Percentiles rank a stretch among this genome's conserved stretches.
phyloP scores from a whole-genome alignment of 495 filamentous ascomycete species.

The Sabuloglossum arenarium region DNA sequence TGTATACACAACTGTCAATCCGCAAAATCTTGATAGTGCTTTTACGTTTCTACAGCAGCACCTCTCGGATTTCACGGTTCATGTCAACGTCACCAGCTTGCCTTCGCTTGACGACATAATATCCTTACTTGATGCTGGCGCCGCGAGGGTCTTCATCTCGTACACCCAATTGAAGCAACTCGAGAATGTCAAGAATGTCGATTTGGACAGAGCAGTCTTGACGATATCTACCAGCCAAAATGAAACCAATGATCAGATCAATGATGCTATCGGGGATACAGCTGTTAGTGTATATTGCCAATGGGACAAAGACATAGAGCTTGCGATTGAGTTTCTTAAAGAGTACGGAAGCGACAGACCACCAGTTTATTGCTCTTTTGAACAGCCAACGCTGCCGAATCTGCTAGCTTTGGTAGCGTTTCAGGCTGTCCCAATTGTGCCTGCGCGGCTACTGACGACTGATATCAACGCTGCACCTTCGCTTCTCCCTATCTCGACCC shows the following conservation, averaged over 20 bases:
- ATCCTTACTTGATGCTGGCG: conserved; percentile 66
- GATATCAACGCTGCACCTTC: conserved; percentile 26
- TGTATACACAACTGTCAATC: conserved; percentile 46
- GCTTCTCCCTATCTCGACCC: conserved; percentile 41
- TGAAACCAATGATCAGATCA: conserved; percentile 25
- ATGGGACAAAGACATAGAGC: conserved; percentile 17
- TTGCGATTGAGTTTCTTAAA: conserved; percentile 21
- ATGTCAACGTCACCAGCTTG: conserved; percentile 57
- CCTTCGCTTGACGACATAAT: conserved; percentile 46
- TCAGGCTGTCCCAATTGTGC: conserved; percentile 59
- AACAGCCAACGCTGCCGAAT: conserved; percentile 5
- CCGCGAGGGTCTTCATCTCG: conserved; percentile 66
- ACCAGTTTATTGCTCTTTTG: conserved; percentile 20
- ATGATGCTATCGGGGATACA: conserved; percentile 29
- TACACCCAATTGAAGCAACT: conserved; percentile 39
- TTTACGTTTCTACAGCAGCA: conserved; percentile 47
- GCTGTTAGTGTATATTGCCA: conserved; percentile 29
- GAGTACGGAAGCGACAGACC: conserved; percentile 23
- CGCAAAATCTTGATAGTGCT: conserved; percentile 33
- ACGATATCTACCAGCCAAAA: conserved; percentile 17
- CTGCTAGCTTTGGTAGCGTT: conserved; percentile 18
- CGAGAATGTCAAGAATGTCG: conserved; percentile 28
- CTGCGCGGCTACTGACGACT: conserved; percentile 44
- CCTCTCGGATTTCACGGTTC: conserved; percentile 42
- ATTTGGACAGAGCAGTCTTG: conserved; percentile 35